Percentiles rank a stretch among this genome's conserved stretches.
These are phyloP conservation scores for Plasmopara viticola DNA, from an alignment of 352 stramenopile genomes.

Conservation along the genomic window DNA sequence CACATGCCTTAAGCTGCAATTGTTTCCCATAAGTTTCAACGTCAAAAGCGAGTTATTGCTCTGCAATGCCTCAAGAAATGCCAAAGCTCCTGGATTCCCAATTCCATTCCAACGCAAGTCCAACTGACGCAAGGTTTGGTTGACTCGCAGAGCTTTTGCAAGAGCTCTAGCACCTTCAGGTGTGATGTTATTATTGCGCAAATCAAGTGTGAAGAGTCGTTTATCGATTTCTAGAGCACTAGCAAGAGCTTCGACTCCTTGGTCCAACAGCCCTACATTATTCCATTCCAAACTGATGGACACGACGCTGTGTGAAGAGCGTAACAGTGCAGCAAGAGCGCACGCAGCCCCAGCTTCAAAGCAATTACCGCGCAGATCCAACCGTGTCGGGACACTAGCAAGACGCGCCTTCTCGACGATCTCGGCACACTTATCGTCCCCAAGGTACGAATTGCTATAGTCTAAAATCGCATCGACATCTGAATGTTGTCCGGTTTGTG, in stretches of 20 bases:
- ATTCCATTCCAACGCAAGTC: too few relatives aligned
- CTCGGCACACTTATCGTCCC: constrained; percentile 53
- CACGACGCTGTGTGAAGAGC: constrained; percentile 43
- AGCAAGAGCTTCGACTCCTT: constrained; percentile 56
- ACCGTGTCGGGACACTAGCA: constrained; percentile 35
- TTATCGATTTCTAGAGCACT: constrained; percentile 52
- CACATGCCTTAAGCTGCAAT: constrained; percentile 60
- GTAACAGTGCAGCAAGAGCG: constrained; percentile 27
- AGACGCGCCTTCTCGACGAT: constrained; percentile 39
- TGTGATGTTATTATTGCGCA: constrained; percentile 79
- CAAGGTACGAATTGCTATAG: constrained; percentile 68
- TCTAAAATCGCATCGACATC: constrained; percentile 33
- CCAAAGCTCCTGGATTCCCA: constrained; percentile 58
- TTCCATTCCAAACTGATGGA: constrained; percentile 78
- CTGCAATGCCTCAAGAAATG: constrained; percentile 68
- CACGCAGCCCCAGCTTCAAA: constrained; percentile 54
- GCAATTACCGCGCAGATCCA: constrained; percentile 67
- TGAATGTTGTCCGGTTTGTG: constrained; percentile 5
- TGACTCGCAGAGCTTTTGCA: constrained; percentile 21
- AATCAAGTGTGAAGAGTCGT: constrained; percentile 40
- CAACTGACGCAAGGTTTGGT: constrained; percentile 51
- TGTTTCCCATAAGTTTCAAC: constrained; percentile 71
- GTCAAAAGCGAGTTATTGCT: too few relatives aligned
- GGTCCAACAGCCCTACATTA: constrained; percentile 69
- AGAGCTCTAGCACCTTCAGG: constrained; percentile 53